Percentiles rank a stretch among this genome's conserved stretches.
Conservation (phyloP, 305 asterid species). For the Rubia occidens region DNA sequence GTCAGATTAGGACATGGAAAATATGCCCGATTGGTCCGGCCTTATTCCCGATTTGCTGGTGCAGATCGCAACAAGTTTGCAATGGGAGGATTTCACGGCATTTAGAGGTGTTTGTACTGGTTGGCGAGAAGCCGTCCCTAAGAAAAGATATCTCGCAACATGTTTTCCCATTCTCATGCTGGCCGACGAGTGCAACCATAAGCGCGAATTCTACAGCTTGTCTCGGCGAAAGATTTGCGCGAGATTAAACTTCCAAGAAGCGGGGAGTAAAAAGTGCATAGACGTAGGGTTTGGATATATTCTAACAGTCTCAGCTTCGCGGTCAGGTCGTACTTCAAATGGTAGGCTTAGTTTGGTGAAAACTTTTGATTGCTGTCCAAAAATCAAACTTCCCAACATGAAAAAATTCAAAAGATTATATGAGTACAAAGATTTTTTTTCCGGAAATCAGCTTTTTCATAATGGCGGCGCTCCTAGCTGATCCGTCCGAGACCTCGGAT, state of each 20-base stretch:
- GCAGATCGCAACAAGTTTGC: not conserved
- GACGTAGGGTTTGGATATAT: slow-evolving; percentile 8
- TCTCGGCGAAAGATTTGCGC: not conserved
- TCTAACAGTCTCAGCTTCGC: not conserved
- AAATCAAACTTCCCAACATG: slow-evolving; percentile 8
- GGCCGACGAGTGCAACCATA: not conserved
- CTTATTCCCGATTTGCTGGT: not conserved
- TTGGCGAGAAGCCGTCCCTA: not conserved
- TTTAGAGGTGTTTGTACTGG: not conserved
- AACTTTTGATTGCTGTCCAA: not conserved
- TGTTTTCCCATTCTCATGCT: too few relatives aligned
- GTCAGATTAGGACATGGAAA: too few relatives aligned
- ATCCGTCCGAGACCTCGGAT: not conserved
- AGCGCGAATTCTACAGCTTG: not conserved
- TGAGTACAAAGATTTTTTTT: not conserved
- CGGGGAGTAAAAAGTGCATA: not conserved
- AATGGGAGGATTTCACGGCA: not conserved
- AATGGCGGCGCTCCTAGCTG: not conserved
- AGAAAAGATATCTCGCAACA: not conserved
- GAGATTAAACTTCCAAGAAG: not conserved
- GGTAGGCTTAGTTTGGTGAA: slow-evolving; percentile 5
- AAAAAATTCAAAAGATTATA: not conserved
- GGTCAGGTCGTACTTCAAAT: not conserved
- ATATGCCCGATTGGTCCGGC: not conserved
- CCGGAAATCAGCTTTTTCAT: not conserved